phyloP scores from a whole-genome alignment of 805 yeast genomes.

The Kazachstania kunashirensis region DNA sequence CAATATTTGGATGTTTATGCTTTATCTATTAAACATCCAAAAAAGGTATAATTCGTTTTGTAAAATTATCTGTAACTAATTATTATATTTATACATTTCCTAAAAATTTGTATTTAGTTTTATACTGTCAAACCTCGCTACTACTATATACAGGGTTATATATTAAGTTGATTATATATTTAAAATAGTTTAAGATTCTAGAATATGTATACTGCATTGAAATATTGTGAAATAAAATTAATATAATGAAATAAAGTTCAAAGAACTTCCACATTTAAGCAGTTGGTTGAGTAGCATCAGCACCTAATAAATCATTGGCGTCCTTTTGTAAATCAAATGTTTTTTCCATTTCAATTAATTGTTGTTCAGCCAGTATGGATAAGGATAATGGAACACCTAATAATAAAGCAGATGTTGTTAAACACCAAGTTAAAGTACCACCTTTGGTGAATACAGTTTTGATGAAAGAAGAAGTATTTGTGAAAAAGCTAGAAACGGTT shows the following conservation, averaged over 20 bases:
- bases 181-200: not conserved
- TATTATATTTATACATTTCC: too few relatives aligned
- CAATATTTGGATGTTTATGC: slow-evolving; percentile 78
- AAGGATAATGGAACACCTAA: slow-evolving; percentile 89
- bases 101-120: too few relatives aligned
- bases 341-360: slow-evolving; percentile 87
- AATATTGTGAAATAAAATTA: not conserved
- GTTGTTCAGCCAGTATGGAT: slow-evolving; percentile 86
- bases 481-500: slow-evolving; percentile 29
- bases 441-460: slow-evolving; percentile 44
- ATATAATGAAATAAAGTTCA: too few relatives aligned
- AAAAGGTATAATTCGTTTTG: slow-evolving; percentile 27
- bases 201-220: not conserved
- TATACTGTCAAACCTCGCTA: slow-evolving; percentile 3
- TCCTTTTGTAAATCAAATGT: slow-evolving; percentile 76
- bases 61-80: not conserved
- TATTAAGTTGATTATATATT: slow-evolving; percentile 3
- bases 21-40: slow-evolving; percentile 73
- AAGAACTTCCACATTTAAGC: slow-evolving; percentile 6
- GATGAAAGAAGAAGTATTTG: slow-evolving; percentile 33
- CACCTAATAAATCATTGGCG: slow-evolving; percentile 64
- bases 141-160: slow-evolving; percentile 6
- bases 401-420: slow-evolving; percentile 73
- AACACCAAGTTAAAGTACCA: slow-evolving; percentile 75
- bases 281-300: slow-evolving; percentile 39